phyloP scores from a whole-genome alignment of 371 early-diverging fungal genomes.

The Apophysomyces variabilis region DNA sequence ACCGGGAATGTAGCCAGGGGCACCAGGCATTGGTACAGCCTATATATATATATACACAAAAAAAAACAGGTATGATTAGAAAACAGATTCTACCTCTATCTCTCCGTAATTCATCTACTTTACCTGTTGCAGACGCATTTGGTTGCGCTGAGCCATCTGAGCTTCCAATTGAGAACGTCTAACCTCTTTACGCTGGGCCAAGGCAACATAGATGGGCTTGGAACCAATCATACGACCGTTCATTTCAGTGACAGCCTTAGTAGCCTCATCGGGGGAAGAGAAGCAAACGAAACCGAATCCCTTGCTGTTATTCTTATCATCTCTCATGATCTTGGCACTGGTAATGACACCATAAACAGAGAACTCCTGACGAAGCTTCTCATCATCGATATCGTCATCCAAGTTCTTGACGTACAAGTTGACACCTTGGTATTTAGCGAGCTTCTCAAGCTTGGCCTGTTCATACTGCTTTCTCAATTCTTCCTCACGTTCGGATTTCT shows the following conservation, averaged over 20 bases:
- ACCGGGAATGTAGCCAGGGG: slow-evolving; percentile 41
- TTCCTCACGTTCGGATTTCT: slow-evolving; percentile 92
- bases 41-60: slow-evolving; percentile 14
- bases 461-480: slow-evolving; percentile 88
- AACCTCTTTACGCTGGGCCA: slow-evolving; percentile 91
- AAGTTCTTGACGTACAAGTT: slow-evolving; percentile 94
- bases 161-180: slow-evolving; percentile 81
- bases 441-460: slow-evolving; percentile 78
- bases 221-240: slow-evolving; percentile 79
- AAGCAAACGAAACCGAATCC: slow-evolving; percentile 84
- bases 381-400: slow-evolving; percentile 87
- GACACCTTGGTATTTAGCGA: slow-evolving; percentile 90
- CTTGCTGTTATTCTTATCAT: slow-evolving; percentile 67
- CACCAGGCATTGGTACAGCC: slow-evolving; percentile 35
- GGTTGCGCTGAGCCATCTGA: slow-evolving; percentile 80
- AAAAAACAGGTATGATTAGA: not conserved
- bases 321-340: slow-evolving; percentile 89
- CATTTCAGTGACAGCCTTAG: slow-evolving; percentile 79
- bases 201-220: slow-evolving; percentile 92
- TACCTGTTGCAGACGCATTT: slow-evolving; percentile 51
- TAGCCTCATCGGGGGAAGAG: slow-evolving; percentile 78
- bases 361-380: slow-evolving; percentile 85
- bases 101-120: slow-evolving; percentile 7
- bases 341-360: slow-evolving; percentile 87
- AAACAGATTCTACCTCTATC: not conserved